A percentile compares a stretch with the other conserved stretches of the same genome.
These are phyloP conservation scores for Seiridium unicorne DNA, from an alignment of 2,329 filamentous ascomycete genomes.

Conservation along the genomic window DNA sequence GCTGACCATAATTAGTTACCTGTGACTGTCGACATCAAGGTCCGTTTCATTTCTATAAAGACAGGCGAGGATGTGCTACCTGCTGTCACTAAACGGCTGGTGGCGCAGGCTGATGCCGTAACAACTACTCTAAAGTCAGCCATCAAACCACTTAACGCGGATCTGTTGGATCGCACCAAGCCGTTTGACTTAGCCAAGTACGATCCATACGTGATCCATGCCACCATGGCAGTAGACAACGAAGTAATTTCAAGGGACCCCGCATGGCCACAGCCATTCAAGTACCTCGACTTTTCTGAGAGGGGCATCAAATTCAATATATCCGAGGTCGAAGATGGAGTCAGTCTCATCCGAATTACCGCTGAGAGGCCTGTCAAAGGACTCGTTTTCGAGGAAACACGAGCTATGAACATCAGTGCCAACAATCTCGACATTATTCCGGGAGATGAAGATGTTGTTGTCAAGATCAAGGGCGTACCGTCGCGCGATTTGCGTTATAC, in stretches of 20 bases:
- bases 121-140: slow-evolving; percentile 36
- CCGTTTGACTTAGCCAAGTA: slow-evolving; percentile 34
- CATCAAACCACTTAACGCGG: slow-evolving; percentile 18
- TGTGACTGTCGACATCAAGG: slow-evolving; percentile 23
- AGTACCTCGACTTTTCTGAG: slow-evolving; percentile 52
- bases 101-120: slow-evolving; percentile 34
- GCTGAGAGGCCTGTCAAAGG: slow-evolving; percentile 53
- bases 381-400: slow-evolving; percentile 49
- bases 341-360: slow-evolving; percentile 23
- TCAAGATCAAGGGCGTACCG: neutral
- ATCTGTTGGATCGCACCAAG: slow-evolving; percentile 13
- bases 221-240: slow-evolving; percentile 33
- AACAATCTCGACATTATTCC: slow-evolving; percentile 50
- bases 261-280: slow-evolving; percentile 62
- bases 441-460: neutral
- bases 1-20: slow-evolving; percentile 10
- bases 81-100: slow-evolving; percentile 15
- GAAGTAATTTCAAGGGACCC: slow-evolving; percentile 43
- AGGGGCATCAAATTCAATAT: slow-evolving; percentile 33
- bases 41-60: slow-evolving; percentile 40
- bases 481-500: neutral
- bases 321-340: slow-evolving; percentile 19
- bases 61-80: slow-evolving; percentile 34
- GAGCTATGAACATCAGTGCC: slow-evolving; percentile 47
- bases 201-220: slow-evolving; percentile 46